Conservation (phyloP, 2,329 filamentous ascomycete genomes). For the Colletotrichum sp. region DNA sequence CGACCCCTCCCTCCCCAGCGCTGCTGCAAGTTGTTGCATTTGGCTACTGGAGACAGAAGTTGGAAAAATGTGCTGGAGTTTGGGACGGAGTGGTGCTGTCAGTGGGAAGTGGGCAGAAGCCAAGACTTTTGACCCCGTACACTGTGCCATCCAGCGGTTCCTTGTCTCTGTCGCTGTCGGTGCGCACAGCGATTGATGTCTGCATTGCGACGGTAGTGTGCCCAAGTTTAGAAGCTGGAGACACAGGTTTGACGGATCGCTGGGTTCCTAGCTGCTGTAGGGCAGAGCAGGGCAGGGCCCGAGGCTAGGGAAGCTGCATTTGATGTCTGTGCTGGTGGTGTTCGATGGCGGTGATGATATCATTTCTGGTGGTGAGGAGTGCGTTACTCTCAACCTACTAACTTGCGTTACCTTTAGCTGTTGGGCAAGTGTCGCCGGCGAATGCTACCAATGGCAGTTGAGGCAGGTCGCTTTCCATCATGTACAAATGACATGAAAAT, state of each 20-base stretch:
- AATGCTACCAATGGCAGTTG: not conserved
- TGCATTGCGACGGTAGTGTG: not conserved
- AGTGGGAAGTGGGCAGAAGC: not conserved
- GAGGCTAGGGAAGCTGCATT: not conserved
- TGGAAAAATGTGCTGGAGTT: not conserved
- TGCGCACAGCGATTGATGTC: not conserved
- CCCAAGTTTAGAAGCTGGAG: not conserved
- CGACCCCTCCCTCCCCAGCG: not conserved
- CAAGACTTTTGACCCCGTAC: not conserved
- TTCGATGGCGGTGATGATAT: not conserved
- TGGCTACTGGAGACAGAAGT: not conserved
- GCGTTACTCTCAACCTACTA: not conserved
- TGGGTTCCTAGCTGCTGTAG: not conserved
- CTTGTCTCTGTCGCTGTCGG: not conserved
- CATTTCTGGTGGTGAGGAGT: not conserved
- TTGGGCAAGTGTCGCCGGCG: not conserved
- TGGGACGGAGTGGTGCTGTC: not conserved
- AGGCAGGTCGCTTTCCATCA: not conserved
- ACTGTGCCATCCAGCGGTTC: not conserved
- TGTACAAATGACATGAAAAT: not conserved
- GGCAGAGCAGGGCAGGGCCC: not conserved
- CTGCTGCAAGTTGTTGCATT: not conserved
- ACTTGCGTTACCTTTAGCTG: not conserved
- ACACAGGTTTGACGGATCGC: not conserved
- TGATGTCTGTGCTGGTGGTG: not conserved